Percentiles rank a stretch among this genome's conserved stretches.
Conservation (phyloP, 345 rosid genomes). For the Psidium friedrichsthalianum region DNA sequence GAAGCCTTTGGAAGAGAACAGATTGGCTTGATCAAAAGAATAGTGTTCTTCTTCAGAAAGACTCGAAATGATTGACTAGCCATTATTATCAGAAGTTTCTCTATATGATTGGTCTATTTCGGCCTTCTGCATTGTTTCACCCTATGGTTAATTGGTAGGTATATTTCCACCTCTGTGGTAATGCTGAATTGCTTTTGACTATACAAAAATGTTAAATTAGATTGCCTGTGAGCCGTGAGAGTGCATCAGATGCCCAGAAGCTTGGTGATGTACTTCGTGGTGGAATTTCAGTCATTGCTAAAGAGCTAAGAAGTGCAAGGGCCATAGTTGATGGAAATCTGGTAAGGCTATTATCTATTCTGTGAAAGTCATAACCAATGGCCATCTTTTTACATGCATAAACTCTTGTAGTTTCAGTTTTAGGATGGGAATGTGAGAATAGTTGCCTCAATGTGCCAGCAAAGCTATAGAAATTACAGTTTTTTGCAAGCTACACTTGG, state of each 20-base stretch:
- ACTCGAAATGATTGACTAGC: neutral
- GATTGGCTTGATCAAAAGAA: neutral
- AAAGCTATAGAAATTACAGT: neutral
- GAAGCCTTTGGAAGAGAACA: neutral
- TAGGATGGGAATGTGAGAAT: neutral
- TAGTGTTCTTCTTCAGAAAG: neutral
- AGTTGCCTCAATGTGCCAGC: neutral
- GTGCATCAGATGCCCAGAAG: slow-evolving; percentile 22
- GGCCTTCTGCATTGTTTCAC: neutral
- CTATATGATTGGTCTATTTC: neutral
- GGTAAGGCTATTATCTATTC: slow-evolving; percentile 30
- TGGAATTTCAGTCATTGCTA: slow-evolving; percentile 46
- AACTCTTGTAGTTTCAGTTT: neutral
- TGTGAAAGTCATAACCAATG: neutral
- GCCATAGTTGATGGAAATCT: slow-evolving; percentile 72
- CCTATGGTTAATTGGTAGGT: neutral
- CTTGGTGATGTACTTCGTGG: slow-evolving; percentile 45
- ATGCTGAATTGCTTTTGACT: neutral
- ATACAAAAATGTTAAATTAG: slow-evolving; percentile 12
- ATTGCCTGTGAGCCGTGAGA: slow-evolving; percentile 40
- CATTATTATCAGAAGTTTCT: neutral
- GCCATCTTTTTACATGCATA: neutral
- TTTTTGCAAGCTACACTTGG: neutral
- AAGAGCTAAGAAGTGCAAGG: slow-evolving; percentile 58
- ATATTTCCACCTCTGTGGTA: neutral